Evolutionary conservation across 106 monocot species (phyloP), one percentile per base, ranked within the genome.

Genomic region (Allium sativum): DNA sequence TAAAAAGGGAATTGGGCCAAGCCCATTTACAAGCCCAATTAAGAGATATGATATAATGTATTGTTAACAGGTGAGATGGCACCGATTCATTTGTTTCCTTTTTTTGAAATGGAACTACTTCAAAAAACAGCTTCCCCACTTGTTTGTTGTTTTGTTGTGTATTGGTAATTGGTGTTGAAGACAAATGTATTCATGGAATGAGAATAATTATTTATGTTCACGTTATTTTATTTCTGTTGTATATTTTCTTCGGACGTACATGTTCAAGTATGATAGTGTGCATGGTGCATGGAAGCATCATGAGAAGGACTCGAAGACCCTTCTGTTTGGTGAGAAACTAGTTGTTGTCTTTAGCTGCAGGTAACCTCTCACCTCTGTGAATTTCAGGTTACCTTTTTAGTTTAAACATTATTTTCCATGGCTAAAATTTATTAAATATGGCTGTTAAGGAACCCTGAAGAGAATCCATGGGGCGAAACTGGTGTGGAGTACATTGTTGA

Each of bases 211-310:
- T 31, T 31, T 31, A 31, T 31, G 5, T 31, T 31, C 31, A 31
- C 31, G 4, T 31, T 31, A 2, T 31, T 31, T 31, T 1, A 44
- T 56, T 58, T 40, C 42, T 63, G 42, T 57, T 12, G n/a, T 8
- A 22, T 43, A 8, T 71, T 22, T 7, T 67, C 8, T 76, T 47
- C 64, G 89, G 93, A 86, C 89, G 1, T 94, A 94, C 66, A 89
- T 94, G 86, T 94, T 94, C 53, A 94, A 89, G 73, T 94, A 89
- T 53, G 94, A 94, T 13, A 81, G 69, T 40, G 89, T 86, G 6
- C 89, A 89, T 51, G 94, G 89, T 2, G 31, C 64, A 21, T 94
- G 89, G 89, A 86, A 86, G 75, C 83, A 90, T 50, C 64, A 71
- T 16, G 89, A 94, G 6, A 80, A 86, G 79, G 94, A 94, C 62